These are phyloP conservation scores for Debaryomycetaceae sp. DNA, from an alignment of 1,139 yeast species.

Conservation along the genomic window DNA sequence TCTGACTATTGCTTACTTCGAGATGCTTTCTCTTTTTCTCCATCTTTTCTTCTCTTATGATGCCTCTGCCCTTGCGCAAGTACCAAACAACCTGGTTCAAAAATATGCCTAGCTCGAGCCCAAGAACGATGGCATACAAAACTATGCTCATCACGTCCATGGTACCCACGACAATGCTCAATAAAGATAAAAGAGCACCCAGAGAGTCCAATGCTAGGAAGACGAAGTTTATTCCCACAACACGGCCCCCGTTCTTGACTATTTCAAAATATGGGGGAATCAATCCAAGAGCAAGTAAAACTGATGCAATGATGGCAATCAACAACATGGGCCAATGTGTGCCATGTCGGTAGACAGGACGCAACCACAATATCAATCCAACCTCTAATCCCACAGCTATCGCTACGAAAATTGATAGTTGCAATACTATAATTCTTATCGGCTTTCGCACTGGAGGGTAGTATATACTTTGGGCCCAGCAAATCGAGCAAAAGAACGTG, in stretches of 20 bases:
- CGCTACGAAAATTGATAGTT: conserved; percentile 36
- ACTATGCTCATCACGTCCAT: conserved; percentile 77
- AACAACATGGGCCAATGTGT: conserved; percentile 74
- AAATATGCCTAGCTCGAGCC: conserved; percentile 75
- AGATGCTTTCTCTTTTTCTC: conserved; percentile 5
- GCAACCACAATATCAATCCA: conserved; percentile 70
- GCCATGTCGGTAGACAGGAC: conserved; percentile 60
- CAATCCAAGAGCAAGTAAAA: conserved; percentile 71
- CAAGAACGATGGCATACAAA: conserved; percentile 68
- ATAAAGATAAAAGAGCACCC: conserved; percentile 78
- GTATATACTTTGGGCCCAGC: conserved; percentile 72
- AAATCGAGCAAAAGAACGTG: conserved; percentile 62
- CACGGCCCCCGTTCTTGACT: conserved; percentile 74
- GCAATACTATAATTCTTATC: conserved; percentile 31
- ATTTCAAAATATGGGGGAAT: conserved; percentile 88
- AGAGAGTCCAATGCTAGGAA: conserved; percentile 72
- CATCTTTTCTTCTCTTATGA: conserved; percentile 22
- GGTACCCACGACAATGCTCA: conserved; percentile 58
- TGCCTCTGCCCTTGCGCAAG: conserved; percentile 41
- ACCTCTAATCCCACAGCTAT: conserved; percentile 60
- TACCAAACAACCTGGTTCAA: conserved; percentile 70
- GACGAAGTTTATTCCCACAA: conserved; percentile 83
- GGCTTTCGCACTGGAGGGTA: conserved; percentile 67
- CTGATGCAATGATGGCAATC: conserved; percentile 76
- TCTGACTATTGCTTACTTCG: neutral